Percentiles rank a stretch among this genome's conserved stretches.
These are phyloP conservation scores for Hymenoscyphus scutula DNA, from an alignment of 2,329 filamentous ascomycete genomes.

Conservation along the genomic window DNA sequence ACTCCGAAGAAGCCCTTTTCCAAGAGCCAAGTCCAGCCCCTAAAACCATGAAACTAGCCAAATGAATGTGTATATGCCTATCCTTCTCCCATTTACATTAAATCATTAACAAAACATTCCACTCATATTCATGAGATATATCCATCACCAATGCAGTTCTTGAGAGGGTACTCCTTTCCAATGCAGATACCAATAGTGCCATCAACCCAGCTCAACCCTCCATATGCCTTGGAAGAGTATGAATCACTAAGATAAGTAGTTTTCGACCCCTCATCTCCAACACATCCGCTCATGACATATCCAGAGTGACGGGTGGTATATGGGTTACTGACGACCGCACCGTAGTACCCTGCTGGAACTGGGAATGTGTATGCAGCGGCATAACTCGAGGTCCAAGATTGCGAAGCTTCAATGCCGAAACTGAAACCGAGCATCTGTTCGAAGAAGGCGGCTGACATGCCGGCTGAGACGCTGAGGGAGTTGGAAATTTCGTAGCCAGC, in stretches of 20 bases:
- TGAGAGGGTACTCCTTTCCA: slow-evolving; percentile 38
- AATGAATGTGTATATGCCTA: neutral
- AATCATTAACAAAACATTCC: neutral
- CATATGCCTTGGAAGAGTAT: slow-evolving; percentile 37
- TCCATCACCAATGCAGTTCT: slow-evolving; percentile 40
- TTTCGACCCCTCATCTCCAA: slow-evolving; percentile 30
- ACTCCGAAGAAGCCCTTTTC: too few species aligned
- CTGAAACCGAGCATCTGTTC: slow-evolving; percentile 33
- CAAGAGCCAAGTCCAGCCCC: neutral
- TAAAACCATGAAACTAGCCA: neutral
- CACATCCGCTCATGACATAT: slow-evolving; percentile 37
- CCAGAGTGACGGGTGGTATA: slow-evolving; percentile 38
- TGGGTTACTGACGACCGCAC: slow-evolving; percentile 41
- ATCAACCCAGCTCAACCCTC: slow-evolving; percentile 40
- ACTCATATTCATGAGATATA: slow-evolving; percentile 6
- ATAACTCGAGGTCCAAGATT: slow-evolving; percentile 38
- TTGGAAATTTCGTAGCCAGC: slow-evolving; percentile 39
- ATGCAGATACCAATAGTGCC: slow-evolving; percentile 41
- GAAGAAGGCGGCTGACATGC: slow-evolving; percentile 26
- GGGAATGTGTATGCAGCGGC: slow-evolving; percentile 35
- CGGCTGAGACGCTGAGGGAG: slow-evolving; percentile 31
- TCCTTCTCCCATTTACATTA: neutral
- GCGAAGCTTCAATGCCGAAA: slow-evolving; percentile 31
- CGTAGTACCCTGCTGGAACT: slow-evolving; percentile 40
- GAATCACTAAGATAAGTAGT: slow-evolving; percentile 38